Conservation (phyloP, 106 monocot genomes). For the Allium sativum region DNA sequence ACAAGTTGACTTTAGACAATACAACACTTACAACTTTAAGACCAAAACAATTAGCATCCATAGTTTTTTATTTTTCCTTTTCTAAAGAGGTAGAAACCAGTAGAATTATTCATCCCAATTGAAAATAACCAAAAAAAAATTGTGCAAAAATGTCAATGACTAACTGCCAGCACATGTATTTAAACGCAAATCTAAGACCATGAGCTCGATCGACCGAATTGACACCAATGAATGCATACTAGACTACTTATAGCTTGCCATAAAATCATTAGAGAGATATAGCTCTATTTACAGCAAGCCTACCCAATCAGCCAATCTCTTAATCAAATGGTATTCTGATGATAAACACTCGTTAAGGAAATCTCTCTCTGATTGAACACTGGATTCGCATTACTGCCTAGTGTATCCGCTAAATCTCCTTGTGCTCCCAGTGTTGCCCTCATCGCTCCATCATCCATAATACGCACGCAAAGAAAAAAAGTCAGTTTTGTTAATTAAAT, state of each 20-base stretch:
- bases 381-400: slow-evolving; percentile 63
- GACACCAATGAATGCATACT: slow-evolving; percentile 36
- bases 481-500: background rate
- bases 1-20: too few species aligned
- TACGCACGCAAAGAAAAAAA: slow-evolving; percentile 1
- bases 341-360: slow-evolving; percentile 82
- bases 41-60: too few species aligned
- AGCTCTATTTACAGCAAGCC: slow-evolving; percentile 57
- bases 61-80: too few species aligned
- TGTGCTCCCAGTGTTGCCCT: slow-evolving; percentile 79
- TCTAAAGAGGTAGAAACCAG: too few species aligned
- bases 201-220: too few species aligned
- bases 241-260: slow-evolving; percentile 1
- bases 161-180: too few species aligned
- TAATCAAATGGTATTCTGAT: slow-evolving; percentile 75
- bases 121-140: too few species aligned
- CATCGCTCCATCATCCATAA: slow-evolving; percentile 81
- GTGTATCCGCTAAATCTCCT: slow-evolving; percentile 89
- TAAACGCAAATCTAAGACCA: too few species aligned
- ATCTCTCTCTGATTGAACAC: slow-evolving; percentile 76
- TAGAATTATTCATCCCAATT: too few species aligned
- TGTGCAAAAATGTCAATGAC: too few species aligned
- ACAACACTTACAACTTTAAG: too few species aligned
- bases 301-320: slow-evolving; percentile 93
- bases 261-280: slow-evolving; percentile 58